phyloP scores from a whole-genome alignment of 345 rosid genomes.

The Stellera chamaejasme region DNA sequence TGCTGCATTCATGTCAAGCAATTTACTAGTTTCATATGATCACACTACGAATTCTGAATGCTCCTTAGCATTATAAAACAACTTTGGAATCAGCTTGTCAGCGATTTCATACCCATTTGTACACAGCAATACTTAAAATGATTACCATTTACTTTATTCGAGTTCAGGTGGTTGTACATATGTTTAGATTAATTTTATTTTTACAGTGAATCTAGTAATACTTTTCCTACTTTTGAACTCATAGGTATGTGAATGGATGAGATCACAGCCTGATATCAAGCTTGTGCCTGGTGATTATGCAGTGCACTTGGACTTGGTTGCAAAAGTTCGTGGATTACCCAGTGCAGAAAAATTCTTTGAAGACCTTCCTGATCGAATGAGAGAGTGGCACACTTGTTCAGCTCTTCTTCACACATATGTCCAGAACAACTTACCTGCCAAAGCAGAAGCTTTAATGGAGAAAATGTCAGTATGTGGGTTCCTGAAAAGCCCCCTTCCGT shows the following conservation, averaged over 20 bases:
- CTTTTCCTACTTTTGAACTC: constrained; percentile 7
- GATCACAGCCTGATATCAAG: constrained; percentile 54
- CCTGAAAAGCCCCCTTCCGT: constrained; percentile 55
- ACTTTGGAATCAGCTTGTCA: too few species aligned
- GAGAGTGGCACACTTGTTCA: constrained; percentile 51
- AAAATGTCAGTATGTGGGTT: constrained; percentile 76
- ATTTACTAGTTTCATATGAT: too few species aligned
- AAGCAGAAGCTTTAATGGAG: constrained; percentile 75
- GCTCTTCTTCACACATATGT: constrained; percentile 86
- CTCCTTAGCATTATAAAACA: too few species aligned
- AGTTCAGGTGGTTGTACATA: neutral
- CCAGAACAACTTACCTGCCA: constrained; percentile 37
- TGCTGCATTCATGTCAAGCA: too few species aligned
- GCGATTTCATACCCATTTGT: too few species aligned
- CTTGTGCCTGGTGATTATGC: constrained; percentile 84
- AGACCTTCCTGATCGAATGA: constrained; percentile 68
- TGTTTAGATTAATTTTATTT: neutral
- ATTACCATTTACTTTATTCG: neutral
- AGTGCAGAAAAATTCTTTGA: constrained; percentile 92
- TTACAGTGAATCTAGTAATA: neutral
- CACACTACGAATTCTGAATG: too few species aligned
- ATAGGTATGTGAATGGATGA: constrained; percentile 96
- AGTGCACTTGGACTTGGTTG: constrained; percentile 77
- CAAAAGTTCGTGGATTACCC: constrained; percentile 66
- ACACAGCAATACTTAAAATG: too few species aligned